Conservation (phyloP, 2,329 filamentous ascomycete genomes). For the Magnaporthales sp. region DNA sequence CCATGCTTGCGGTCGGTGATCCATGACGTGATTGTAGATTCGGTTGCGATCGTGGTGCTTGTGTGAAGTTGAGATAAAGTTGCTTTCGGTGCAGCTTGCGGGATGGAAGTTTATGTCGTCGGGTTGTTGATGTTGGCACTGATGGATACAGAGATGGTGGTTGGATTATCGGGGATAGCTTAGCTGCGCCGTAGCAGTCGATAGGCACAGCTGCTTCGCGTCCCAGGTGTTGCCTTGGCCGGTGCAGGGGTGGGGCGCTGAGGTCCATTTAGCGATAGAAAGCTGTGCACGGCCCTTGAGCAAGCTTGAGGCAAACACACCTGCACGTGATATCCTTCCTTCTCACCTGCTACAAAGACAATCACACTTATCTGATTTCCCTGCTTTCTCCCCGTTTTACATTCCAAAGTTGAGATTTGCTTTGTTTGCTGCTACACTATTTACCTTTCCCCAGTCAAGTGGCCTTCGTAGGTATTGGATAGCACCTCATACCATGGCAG, state of each 20-base stretch:
- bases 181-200: slow-evolving; percentile 9
- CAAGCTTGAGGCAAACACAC: not conserved
- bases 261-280: not conserved
- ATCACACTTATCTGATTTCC: no score
- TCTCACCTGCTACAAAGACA: slow-evolving; percentile 4
- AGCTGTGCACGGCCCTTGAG: not conserved
- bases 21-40: slow-evolving; percentile 36
- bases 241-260: not conserved
- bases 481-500: slow-evolving; percentile 23
- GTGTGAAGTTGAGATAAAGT: not conserved
- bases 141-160: not conserved
- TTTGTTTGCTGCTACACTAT: no score
- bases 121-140: not conserved
- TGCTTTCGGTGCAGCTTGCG: not conserved
- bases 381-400: no score
- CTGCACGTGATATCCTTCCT: not conserved
- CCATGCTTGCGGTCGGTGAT: slow-evolving; percentile 66
- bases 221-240: slow-evolving; percentile 17
- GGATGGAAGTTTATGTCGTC: not conserved
- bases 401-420: no score
- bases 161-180: slow-evolving; percentile 3
- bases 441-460: no score
- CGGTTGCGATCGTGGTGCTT: not conserved
- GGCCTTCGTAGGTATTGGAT: no score
- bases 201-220: slow-evolving; percentile 16